Evolutionary conservation across 2,329 filamentous ascomycete genomes (phyloP), one percentile per base, ranked within the genome.

Genomic region (Kalmusia sp.): DNA sequence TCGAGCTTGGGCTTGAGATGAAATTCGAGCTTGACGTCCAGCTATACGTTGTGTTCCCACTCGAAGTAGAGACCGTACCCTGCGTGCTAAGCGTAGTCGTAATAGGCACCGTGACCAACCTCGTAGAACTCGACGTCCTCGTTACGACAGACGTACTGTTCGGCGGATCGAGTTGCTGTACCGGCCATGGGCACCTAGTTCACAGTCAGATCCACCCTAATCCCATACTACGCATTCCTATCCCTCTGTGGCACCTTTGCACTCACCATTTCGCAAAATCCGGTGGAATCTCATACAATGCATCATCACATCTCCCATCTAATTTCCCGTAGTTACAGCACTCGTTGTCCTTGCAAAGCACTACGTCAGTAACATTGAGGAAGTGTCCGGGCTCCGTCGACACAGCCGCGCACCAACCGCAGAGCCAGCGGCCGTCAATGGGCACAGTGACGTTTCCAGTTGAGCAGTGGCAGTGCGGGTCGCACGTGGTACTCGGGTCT

Each of bases 351-450:
- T 40, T 40, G 46, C 46, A 49, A 5, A 22, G 8, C 14, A 49
- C 27, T n/a, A 40, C 35, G 25, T 49, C 24, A 3, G 6, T 33
- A 5, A 33, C 24, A 17, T 49, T 31, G 9, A 49, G 12, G 43
- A 25, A 34, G 30, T 34, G 15, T 7, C 17, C 30, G 8, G 15
- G 15, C 11, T 24, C 12, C 6, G 24, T 25, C 11, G 24, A 17
- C 2, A 40, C 24, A n/a, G 46, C 34, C 6, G 14, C 46, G 22
- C 46, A 49, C 46, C 46, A 49, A n/a, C 46, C 46, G 21, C 46
- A 49, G 4, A 49, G 46, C 8, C 21, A 40, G 7, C 46, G 46
- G 15, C 24, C 24, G 11, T 30, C 27, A n/a, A 35, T 30, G 4
- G 46, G 46, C 11, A 49, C 24, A 24, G 22, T 15, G 11, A 14